Conservation (phyloP, 2,329 filamentous ascomycete genomes). For the Xylaria sp. region DNA sequence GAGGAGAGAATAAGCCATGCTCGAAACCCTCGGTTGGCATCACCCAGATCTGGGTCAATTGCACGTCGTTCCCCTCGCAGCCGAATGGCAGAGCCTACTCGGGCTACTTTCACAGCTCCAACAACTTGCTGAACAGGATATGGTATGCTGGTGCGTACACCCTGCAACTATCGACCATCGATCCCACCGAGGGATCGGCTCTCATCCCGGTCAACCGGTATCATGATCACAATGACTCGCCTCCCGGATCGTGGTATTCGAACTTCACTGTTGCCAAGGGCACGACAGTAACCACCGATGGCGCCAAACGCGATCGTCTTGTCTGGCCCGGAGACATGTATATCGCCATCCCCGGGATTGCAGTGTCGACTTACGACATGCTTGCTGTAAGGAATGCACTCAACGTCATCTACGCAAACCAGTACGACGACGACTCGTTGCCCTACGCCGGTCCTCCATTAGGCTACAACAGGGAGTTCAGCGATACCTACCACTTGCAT, state of each 20-base stretch:
- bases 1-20: conserved; percentile 15
- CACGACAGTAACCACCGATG: conserved; percentile 47
- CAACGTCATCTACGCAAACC: conserved; percentile 49
- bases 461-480: conserved; percentile 29
- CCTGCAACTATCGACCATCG: conserved; percentile 39
- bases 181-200: conserved; percentile 25
- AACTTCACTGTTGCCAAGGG: conserved; percentile 40
- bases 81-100: conserved; percentile 53
- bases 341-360: conserved; percentile 56
- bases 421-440: conserved; percentile 48
- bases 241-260: conserved; percentile 35
- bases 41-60: conserved; percentile 42
- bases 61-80: conserved; percentile 46
- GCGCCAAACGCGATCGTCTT: conserved; percentile 60
- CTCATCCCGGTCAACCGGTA: conserved; percentile 18
- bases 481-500: conserved; percentile 56
- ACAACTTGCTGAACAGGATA: conserved; percentile 54
- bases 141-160: conserved; percentile 56
- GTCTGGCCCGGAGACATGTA: conserved; percentile 66
- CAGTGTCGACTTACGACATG: conserved; percentile 58
- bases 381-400: conserved; percentile 53
- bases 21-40: conserved; percentile 37
- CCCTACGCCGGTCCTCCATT: conserved; percentile 54
- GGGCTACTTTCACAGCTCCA: conserved; percentile 56
- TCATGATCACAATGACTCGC: conserved; percentile 17